Base-by-base conservation (phyloP, 2,329 filamentous ascomycete genomes). In the Microsporum ferrugineum region DNA sequence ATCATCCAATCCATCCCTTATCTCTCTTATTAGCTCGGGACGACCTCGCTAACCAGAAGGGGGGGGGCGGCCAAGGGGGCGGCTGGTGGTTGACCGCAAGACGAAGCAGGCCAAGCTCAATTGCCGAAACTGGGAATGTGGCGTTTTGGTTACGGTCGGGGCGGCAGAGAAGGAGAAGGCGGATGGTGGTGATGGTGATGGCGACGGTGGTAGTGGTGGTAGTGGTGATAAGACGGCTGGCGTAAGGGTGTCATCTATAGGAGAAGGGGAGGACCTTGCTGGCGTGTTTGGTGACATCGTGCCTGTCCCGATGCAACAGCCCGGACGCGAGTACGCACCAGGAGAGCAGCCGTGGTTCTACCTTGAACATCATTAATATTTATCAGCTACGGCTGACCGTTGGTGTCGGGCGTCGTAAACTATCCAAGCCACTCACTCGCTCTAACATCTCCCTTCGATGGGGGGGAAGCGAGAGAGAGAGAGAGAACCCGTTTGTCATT, bases 101-200 rank as follows among this genome's bases (percentile, higher is more conserved):
- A 87, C 83, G 1, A 86, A 86, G 63, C 74, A 82, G 63, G 82
- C 84, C 10, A 95, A 90, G 72, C 79, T 97, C 64, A 91, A 82
- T 64, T 91, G 88, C 72, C 85, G 88, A 60, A 99, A 97, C 72
- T 97, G 92, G 91, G 94, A 97, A 75, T 96, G 91, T 70, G 94
- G 94, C 39, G 88, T 99, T 0, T 68, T 97, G 29, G 71, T 96
- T 45, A 84, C 86, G 7, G 61, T 65, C 68, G 51, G 17, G 17
- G 17, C 17, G 68, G 70, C 72, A 72, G 4, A 75, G 33, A 10
- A 61, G 60, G 63, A 78, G 70, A 71, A 74, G 3, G 36, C 57
- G n/a, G 17, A 23, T 23, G 17, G 17, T 47, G 51, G 27, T 23
- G 10, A 23, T 12, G 1, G 29, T 33, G 33, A 49, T 7, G 7